phyloP scores from a whole-genome alignment of 2,329 filamentous ascomycete genomes.

The Fusarium devonianum region DNA sequence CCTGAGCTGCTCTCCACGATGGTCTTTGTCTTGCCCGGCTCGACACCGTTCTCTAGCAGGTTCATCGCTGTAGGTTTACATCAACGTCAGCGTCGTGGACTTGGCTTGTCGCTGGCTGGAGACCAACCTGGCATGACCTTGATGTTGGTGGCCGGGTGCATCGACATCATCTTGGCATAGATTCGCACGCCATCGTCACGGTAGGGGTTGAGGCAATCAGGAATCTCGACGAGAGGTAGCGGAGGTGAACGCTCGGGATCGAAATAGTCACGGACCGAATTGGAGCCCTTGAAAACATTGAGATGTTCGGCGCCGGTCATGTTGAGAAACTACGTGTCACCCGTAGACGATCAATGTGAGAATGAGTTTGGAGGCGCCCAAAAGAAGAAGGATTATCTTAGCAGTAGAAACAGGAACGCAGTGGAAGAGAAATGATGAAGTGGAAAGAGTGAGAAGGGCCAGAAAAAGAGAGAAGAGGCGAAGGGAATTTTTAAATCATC shows the following conservation, averaged over 20 bases:
- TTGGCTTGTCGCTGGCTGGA: neutral
- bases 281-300: constrained; percentile 64
- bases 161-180: constrained; percentile 70
- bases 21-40: constrained; percentile 55
- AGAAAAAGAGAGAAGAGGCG: constrained; percentile 2
- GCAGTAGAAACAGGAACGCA: neutral
- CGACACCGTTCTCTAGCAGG: constrained; percentile 56
- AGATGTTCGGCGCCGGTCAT: constrained; percentile 42
- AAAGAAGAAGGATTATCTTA: neutral
- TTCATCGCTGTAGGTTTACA: constrained; percentile 47
- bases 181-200: constrained; percentile 65
- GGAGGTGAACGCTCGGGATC: constrained; percentile 64
- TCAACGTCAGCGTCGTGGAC: constrained; percentile 18
- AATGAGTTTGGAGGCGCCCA: neutral
- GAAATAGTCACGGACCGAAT: constrained; percentile 64
- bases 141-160: constrained; percentile 68
- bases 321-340: constrained; percentile 23
- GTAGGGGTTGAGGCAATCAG: constrained; percentile 62
- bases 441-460: constrained; percentile 4
- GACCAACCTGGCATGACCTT: constrained; percentile 64
- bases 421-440: neutral
- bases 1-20: constrained; percentile 69
- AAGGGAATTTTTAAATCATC: constrained; percentile 17
- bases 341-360: constrained; percentile 2
- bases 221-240: constrained; percentile 66